These are phyloP conservation scores for Aphanomyces euteiches DNA, from an alignment of 352 stramenopile species.

Conservation along the genomic window DNA sequence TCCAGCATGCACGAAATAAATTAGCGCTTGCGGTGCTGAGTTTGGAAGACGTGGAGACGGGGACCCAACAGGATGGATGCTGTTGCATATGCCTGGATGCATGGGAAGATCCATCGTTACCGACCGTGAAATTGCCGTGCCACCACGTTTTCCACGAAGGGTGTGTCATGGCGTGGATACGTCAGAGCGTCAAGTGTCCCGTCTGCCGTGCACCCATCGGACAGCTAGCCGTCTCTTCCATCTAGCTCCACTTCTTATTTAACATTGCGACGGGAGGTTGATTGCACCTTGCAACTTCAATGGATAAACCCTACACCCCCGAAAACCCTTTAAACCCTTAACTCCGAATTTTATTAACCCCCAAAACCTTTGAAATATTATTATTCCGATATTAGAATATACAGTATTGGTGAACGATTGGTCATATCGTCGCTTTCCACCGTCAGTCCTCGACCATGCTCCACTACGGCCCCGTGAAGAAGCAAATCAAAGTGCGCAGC, in stretches of 20 bases:
- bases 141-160: conserved; percentile 83
- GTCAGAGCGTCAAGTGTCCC: conserved; percentile 74
- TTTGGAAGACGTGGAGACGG: conserved; percentile 36
- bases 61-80: conserved; percentile 57
- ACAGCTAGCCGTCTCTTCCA: neutral
- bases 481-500: conserved; percentile 29
- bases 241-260: conserved; percentile 10
- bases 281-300: too few species aligned
- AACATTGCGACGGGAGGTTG: neutral
- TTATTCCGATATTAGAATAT: neutral
- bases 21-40: conserved; percentile 23
- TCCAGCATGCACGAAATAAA: conserved; percentile 22
- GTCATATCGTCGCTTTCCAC: neutral
- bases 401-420: conserved; percentile 4
- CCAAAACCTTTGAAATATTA: too few species aligned
- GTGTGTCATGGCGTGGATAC: conserved; percentile 82
- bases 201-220: conserved; percentile 57
- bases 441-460: neutral
- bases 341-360: neutral
- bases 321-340: neutral
- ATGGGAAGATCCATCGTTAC: conserved; percentile 73
- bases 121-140: conserved; percentile 80
- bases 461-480: conserved; percentile 26
- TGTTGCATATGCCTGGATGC: conserved; percentile 82
- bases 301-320: neutral